Percentiles rank a stretch among this genome's conserved stretches.
These are phyloP conservation scores for Acacia crassicarpa DNA, from an alignment of 306 rosid genomes.

Conservation along the genomic window DNA sequence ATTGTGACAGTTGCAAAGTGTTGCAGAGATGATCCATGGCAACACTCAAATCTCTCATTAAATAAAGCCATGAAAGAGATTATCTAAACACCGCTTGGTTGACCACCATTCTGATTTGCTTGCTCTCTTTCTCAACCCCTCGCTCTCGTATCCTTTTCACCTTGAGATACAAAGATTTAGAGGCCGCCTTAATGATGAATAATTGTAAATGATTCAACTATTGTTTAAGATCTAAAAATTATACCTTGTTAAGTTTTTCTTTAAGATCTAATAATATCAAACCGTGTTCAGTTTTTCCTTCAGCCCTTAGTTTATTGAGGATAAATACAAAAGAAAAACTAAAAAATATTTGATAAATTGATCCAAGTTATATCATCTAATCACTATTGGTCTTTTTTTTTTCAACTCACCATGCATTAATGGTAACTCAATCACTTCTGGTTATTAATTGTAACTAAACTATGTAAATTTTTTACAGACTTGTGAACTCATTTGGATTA, in stretches of 20 bases:
- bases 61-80: slow-evolving; percentile 47
- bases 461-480: too few relatives aligned
- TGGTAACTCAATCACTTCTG: neutral
- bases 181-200: slow-evolving; percentile 55
- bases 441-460: too few relatives aligned
- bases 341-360: neutral
- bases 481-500: too few relatives aligned
- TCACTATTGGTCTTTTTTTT: neutral
- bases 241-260: too few relatives aligned
- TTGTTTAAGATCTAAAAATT: too few relatives aligned
- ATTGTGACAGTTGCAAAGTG: slow-evolving; percentile 17
- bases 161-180: slow-evolving; percentile 46
- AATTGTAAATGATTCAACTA: slow-evolving; percentile 2
- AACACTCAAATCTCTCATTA: slow-evolving; percentile 37
- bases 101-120: neutral
- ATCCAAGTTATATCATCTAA: neutral
- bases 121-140: neutral
- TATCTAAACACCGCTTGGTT: slow-evolving; percentile 24
- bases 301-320: neutral
- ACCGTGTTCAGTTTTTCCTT: neutral
- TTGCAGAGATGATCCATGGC: neutral
- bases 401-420: neutral
- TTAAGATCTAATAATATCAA: too few relatives aligned
- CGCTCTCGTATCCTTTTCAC: slow-evolving; percentile 21
- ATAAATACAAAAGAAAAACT: neutral